Evolutionary conservation across 768 basidiomycete genomes (phyloP), one percentile per base, ranked within the genome.

Genomic region (Omphalotus guepiniiformis): DNA sequence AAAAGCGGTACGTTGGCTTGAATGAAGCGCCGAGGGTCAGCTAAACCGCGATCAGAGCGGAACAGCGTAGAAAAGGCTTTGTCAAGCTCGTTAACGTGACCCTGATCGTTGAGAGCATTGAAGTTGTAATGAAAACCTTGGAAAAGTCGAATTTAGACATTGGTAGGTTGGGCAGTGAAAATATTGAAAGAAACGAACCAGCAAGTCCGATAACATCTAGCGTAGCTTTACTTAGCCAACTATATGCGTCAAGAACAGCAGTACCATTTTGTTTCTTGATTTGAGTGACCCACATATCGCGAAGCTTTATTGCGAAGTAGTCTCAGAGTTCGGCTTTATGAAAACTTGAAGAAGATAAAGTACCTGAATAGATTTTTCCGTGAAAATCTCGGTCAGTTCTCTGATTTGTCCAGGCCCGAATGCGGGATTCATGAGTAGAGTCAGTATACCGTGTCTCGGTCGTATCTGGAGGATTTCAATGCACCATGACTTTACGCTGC

Each of bases 201-300:
- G 70, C 83, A 29, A 85, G 68, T 7, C 87, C 87, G 42, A 93
- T 89, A 46, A 87, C 77, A 52, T 91, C 89, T 7, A 91, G 68
- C 3, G 87, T 88, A 40, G 77, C 76, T 47, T 76, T 78, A 34
- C 78, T 80, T 2, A 90, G 66, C 78, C 82, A 88, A 3, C 71
- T 65, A 29, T 84, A 66, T 2, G 82, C 76, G 29, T 93, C 82
- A 26, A 88, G 67, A 6, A 63, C 63, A 4, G 52, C 63, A 1
- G 38, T 50, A 29, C 41, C 57, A 11, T 56, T 59, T 40, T 66
- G 50, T 23, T 62, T 61, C 16, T 57, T 46, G 18, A 68, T 63
- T 50, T 76, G 66, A 1, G 54, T 39, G 0, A 52, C 53, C 76
- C 71, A 76, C 38, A 74, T 52, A 47, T 81, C 78, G 34, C 78